phyloP scores from a whole-genome alignment of 495 filamentous ascomycete genomes.

The Talaromyces thailandensis region DNA sequence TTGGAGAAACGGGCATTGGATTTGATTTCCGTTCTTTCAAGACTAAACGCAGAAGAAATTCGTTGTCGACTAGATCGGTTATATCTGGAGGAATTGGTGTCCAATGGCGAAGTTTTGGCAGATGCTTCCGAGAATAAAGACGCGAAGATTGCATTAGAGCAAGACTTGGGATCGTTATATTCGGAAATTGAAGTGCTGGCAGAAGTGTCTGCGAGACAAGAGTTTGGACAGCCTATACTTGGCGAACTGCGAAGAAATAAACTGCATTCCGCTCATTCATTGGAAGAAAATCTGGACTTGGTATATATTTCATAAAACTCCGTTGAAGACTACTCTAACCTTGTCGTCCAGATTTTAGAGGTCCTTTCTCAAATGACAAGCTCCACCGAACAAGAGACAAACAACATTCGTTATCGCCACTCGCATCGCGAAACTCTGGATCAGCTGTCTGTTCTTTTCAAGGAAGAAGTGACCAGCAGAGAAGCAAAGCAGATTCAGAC shows the following conservation, averaged over 20 bases:
- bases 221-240: slow-evolving; percentile 49
- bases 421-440: slow-evolving; percentile 29
- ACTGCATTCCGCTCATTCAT: slow-evolving; percentile 20
- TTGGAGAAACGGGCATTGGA: slow-evolving; percentile 19
- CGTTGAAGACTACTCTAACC: slow-evolving; percentile 5
- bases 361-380: slow-evolving; percentile 27
- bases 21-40: slow-evolving; percentile 20
- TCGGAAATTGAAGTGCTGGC: slow-evolving; percentile 54
- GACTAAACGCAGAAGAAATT: slow-evolving; percentile 29
- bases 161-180: slow-evolving; percentile 53
- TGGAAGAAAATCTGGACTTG: slow-evolving; percentile 25
- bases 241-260: slow-evolving; percentile 21
- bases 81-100: slow-evolving; percentile 26
- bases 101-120: neutral
- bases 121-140: slow-evolving; percentile 6
- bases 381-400: slow-evolving; percentile 20
- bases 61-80: slow-evolving; percentile 35
- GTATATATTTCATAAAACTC: slow-evolving; percentile 13
- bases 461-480: slow-evolving; percentile 16
- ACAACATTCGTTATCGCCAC: slow-evolving; percentile 22
- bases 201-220: slow-evolving; percentile 52
- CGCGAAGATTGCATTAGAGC: slow-evolving; percentile 32
- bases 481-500: neutral
- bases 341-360: slow-evolving; percentile 19
- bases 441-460: slow-evolving; percentile 23